Percentiles rank a stretch among this genome's conserved stretches.
Conservation (phyloP, 495 filamentous ascomycete genomes). For the Penicillium egyptiacum region DNA sequence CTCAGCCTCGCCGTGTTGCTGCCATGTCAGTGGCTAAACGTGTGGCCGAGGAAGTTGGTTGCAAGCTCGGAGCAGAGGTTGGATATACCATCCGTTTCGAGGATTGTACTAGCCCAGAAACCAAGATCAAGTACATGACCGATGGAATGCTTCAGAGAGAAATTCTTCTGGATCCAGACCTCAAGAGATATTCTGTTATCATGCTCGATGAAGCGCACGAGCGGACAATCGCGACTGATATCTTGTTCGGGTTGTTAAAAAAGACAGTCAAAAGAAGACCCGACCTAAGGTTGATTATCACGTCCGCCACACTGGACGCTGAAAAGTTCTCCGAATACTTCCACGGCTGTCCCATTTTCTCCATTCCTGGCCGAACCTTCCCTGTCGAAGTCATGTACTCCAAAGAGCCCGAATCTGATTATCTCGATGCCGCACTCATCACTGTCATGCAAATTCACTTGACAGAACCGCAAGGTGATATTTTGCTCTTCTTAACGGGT, state of each 20-base stretch:
- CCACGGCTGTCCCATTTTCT: slow-evolving; percentile 91
- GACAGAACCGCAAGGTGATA: slow-evolving; percentile 86
- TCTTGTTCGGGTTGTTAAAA: slow-evolving; percentile 90
- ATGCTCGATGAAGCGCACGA: slow-evolving; percentile 99
- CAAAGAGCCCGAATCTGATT: slow-evolving; percentile 91
- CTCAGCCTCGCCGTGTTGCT: slow-evolving; percentile 93
- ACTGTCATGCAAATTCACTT: slow-evolving; percentile 99
- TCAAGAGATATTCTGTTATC: slow-evolving; percentile 89
- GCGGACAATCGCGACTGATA: slow-evolving; percentile 92
- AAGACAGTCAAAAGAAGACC: slow-evolving; percentile 84
- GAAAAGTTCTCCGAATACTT: slow-evolving; percentile 98
- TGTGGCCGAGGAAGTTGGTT: slow-evolving; percentile 95
- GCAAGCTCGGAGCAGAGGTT: slow-evolving; percentile 85
- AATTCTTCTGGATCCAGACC: slow-evolving; percentile 82
- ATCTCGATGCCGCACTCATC: slow-evolving; percentile 89
- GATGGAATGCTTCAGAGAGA: slow-evolving; percentile 98
- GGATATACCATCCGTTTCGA: slow-evolving; percentile 99
- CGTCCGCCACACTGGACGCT: slow-evolving; percentile 92
- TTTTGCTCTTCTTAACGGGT: slow-evolving; percentile 92
- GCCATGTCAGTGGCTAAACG: slow-evolving; percentile 97
- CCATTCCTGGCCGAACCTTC: slow-evolving; percentile 90
- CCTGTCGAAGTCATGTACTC: slow-evolving; percentile 95
- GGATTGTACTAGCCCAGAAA: slow-evolving; percentile 85
- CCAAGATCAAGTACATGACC: slow-evolving; percentile 99
- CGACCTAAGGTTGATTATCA: slow-evolving; percentile 93